These are phyloP conservation scores for Tremella yokohamensis DNA, from an alignment of 768 basidiomycete genomes.

Conservation along the genomic window DNA sequence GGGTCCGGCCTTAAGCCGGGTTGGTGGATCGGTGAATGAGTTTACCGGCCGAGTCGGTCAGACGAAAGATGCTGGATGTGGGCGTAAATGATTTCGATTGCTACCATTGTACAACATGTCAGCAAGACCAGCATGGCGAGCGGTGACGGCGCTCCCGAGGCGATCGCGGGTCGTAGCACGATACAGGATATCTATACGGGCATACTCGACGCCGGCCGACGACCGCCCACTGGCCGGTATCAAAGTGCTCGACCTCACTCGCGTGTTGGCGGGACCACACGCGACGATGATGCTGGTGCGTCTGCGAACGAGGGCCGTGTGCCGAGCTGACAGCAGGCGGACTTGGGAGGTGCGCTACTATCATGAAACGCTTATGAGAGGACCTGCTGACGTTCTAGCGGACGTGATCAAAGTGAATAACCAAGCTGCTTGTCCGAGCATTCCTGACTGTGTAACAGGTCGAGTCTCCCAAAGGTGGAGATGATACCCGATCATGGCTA, in stretches of 20 bases:
- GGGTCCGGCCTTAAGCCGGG: too few species aligned
- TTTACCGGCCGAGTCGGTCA: too few species aligned
- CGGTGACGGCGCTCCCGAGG: too few species aligned
- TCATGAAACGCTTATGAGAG: background rate
- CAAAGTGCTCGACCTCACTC: constrained; percentile 79
- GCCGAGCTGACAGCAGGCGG: constrained; percentile 24
- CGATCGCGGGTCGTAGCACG: too few species aligned
- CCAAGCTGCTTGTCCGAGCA: too few species aligned
- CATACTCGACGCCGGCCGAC: constrained; percentile 8
- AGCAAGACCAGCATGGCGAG: too few species aligned
- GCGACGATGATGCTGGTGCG: constrained; percentile 85
- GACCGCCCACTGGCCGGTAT: constrained; percentile 66
- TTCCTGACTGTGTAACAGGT: constrained; percentile 50
- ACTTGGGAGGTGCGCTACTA: constrained; percentile 37
- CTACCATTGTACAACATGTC: too few species aligned
- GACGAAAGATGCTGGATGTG: too few species aligned
- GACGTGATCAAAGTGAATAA: constrained; percentile 70
- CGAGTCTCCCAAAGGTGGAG: constrained; percentile 58
- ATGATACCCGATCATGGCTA: constrained; percentile 68
- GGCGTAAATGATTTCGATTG: too few species aligned
- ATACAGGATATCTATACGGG: background rate
- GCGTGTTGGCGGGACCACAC: constrained; percentile 86
- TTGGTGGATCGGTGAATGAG: too few species aligned
- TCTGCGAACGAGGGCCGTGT: background rate
- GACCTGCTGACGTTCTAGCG: constrained; percentile 53